These are phyloP conservation scores for Amanita molliuscula DNA, from an alignment of 768 basidiomycete species.

Conservation along the genomic window DNA sequence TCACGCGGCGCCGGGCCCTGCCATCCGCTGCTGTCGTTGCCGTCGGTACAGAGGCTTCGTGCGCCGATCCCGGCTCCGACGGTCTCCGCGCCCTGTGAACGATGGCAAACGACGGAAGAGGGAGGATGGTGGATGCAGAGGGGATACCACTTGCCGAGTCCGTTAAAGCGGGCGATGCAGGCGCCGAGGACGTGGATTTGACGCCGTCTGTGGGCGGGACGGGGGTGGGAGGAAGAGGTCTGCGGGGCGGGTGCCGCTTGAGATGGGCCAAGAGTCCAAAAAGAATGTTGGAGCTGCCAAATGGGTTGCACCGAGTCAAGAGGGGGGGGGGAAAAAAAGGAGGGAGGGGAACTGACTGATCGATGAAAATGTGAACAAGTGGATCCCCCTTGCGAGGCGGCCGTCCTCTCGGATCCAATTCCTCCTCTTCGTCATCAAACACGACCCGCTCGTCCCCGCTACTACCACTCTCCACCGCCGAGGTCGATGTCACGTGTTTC, in stretches of 20 bases:
- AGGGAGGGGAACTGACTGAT: conserved; percentile 38
- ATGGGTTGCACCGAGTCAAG: conserved; percentile 7
- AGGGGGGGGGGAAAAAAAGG: conserved; percentile 6
- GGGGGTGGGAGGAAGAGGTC: conserved; percentile 14
- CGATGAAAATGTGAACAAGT: conserved; percentile 41
- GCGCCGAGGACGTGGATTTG: neutral
- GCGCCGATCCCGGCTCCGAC: conserved; percentile 7
- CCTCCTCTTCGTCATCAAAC: conserved; percentile 17
- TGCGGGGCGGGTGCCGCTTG: conserved; percentile 35
- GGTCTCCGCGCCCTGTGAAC: conserved; percentile 7
- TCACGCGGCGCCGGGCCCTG: conserved; percentile 5
- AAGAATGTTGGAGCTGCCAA: conserved; percentile 73
- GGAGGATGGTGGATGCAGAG: conserved; percentile 16
- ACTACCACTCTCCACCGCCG: neutral
- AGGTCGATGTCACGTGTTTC: neutral
- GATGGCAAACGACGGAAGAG: conserved; percentile 32
- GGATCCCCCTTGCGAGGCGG: conserved; percentile 21
- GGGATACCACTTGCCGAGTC: neutral
- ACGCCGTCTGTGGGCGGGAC: neutral
- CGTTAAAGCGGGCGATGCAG: conserved; percentile 5
- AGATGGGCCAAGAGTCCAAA: conserved; percentile 71
- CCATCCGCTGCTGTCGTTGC: conserved; percentile 10
- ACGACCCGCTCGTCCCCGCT: neutral
- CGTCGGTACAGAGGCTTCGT: neutral
- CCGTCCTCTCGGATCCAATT: conserved; percentile 25